Base-by-base conservation (phyloP, 2,329 filamentous ascomycete species). In the Didymella glomerata region DNA sequence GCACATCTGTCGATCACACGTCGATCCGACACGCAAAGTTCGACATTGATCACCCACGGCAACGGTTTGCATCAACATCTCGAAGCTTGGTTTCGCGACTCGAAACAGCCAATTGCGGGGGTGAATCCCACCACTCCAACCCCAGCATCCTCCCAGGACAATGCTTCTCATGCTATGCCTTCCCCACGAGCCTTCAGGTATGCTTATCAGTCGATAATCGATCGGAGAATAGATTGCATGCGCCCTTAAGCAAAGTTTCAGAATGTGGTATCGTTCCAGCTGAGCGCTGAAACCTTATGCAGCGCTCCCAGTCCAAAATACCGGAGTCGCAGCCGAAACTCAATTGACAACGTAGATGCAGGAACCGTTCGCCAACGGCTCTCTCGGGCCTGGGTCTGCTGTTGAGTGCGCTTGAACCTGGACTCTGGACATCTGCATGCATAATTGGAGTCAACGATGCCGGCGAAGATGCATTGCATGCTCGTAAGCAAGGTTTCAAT, bases 21-120 rank as follows among this genome's bases (percentile, higher is more conserved):
- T 46, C 50, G 41, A 46, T 53, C 40, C 18, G 22, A 45, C 30
- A n/a, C 16, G 4, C 24, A 22, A 13, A 38, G 22, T 25, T 8
- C 20, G 13, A 40, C 24, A 13, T 24, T 40, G 32, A 32, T 24
- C 38, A 24, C 10, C 38, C 24, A 40, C 38, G 38, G 24, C 36
- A 40, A 18, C 34, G 34, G 34, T 7, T 3, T 7, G 34, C 34
- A n/a, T 40, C 36, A 40, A 18, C 5, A 22, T 22, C 54, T 20
- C 7, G 27, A 38, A 36, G 13, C 36, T 30, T 22, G 24, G 7
- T 24, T 36, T 48, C 45, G 28, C 30, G 7, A 34, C 49, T 44
- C 40, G 46, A 59, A 59, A 59, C 56, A 25, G 5, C 8, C 25
- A 11, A 16, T 16, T 42, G 40, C 10, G 41, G 54, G 32, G 47